Evolutionary conservation across 495 filamentous ascomycete genomes (phyloP).

Genomic region (Acidiella bohemica): DNA sequence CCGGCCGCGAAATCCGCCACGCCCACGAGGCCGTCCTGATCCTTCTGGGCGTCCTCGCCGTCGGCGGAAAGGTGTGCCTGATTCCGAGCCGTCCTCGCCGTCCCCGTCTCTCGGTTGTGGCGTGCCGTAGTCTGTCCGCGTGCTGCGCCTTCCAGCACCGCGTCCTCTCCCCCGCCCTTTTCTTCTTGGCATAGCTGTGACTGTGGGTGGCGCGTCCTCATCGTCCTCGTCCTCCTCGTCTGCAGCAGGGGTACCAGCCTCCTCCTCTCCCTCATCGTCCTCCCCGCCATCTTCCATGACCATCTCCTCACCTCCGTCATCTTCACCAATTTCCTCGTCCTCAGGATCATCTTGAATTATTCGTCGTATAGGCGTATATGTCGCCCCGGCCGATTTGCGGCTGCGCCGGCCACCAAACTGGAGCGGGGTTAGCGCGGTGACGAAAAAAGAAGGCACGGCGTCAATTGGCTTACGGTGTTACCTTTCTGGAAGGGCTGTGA

Average conservation of each 20-base stretch:
- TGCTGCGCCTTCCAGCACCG: not conserved
- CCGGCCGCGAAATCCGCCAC: slow-evolving; percentile 53
- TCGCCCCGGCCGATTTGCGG: not conserved
- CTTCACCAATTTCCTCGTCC: slow-evolving; percentile 13
- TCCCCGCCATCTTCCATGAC: not conserved
- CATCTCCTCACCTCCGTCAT: slow-evolving; percentile 7
- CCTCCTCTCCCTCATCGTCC: slow-evolving; percentile 14
- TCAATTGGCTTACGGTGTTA: too few species aligned
- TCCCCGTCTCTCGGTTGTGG: slow-evolving; percentile 9
- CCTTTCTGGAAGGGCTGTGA: slow-evolving; percentile 1
- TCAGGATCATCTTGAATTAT: slow-evolving; percentile 8
- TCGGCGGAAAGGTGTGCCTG: slow-evolving; percentile 47
- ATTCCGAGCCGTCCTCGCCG: slow-evolving; percentile 22
- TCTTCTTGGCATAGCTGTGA: slow-evolving; percentile 11
- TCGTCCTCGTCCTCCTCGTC: slow-evolving; percentile 16
- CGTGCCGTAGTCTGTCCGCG: slow-evolving; percentile 6
- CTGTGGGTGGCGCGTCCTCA: slow-evolving; percentile 7
- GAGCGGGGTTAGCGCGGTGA: too few species aligned
- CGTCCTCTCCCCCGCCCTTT: slow-evolving; percentile 5
- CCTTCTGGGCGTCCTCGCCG: slow-evolving; percentile 58
- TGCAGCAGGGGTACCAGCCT: slow-evolving; percentile 12
- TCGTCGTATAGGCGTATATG: not conserved
- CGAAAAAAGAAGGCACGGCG: not conserved
- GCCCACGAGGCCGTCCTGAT: slow-evolving; percentile 27
- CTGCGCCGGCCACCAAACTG: not conserved